phyloP scores from a whole-genome alignment of 306 rosid genomes.

The Casuarina cunninghamiana region DNA sequence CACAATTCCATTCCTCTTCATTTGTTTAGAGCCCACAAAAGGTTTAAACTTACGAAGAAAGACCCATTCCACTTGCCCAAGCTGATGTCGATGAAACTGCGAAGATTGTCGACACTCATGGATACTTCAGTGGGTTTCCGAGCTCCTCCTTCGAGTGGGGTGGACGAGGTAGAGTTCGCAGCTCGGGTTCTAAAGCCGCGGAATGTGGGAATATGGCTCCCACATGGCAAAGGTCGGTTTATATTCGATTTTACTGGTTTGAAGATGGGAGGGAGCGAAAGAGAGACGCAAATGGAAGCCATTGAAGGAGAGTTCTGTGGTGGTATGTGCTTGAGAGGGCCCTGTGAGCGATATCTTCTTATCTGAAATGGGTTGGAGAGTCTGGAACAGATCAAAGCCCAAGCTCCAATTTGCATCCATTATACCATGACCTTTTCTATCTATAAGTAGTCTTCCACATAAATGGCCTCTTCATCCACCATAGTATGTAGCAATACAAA shows the following conservation, averaged over 20 bases:
- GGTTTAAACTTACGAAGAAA: slow-evolving; percentile 59
- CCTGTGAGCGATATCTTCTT: background rate
- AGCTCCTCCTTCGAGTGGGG: slow-evolving; percentile 37
- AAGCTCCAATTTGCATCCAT: background rate
- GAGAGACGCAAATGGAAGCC: slow-evolving; percentile 52
- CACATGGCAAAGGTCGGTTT: slow-evolving; percentile 17
- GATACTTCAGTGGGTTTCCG: slow-evolving; percentile 42
- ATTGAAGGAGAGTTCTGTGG: slow-evolving; percentile 24
- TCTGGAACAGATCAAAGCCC: background rate
- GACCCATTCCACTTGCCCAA: slow-evolving; percentile 88
- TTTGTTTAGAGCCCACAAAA: slow-evolving; percentile 9
- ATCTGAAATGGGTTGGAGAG: background rate
- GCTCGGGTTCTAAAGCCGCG: slow-evolving; percentile 43
- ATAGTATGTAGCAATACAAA: too few relatives aligned
- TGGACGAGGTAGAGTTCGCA: slow-evolving; percentile 38
- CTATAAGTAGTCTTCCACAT: too few relatives aligned
- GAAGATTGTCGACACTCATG: slow-evolving; percentile 76
- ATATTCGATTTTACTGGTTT: slow-evolving; percentile 19
- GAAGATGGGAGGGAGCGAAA: slow-evolving; percentile 38
- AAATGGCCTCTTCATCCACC: too few relatives aligned
- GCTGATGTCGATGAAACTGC: slow-evolving; percentile 57
- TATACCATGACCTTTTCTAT: too few relatives aligned
- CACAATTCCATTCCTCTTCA: background rate
- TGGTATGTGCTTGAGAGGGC: background rate
- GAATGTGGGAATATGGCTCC: slow-evolving; percentile 21